These are phyloP conservation scores for Syzygium aromaticum DNA, from an alignment of 345 rosid species.

Conservation along the genomic window DNA sequence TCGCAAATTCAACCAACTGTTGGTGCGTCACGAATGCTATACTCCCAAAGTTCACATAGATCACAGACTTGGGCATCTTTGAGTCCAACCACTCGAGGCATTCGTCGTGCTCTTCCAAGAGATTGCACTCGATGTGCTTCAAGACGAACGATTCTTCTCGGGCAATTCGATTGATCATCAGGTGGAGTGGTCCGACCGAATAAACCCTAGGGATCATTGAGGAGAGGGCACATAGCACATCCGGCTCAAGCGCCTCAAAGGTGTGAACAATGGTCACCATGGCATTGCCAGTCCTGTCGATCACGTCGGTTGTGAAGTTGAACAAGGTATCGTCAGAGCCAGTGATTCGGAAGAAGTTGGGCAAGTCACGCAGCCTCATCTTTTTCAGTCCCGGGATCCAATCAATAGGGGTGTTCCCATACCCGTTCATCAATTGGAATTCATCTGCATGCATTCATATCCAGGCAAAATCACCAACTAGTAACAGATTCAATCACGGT, in stretches of 20 bases:
- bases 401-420: background rate
- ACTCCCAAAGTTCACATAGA: background rate
- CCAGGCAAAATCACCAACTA: background rate
- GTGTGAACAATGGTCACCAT: background rate
- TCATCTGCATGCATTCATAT: background rate
- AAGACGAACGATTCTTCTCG: background rate
- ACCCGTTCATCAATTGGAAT: background rate
- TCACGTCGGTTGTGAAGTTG: background rate
- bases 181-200: background rate
- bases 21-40: background rate
- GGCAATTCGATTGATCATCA: background rate
- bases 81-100: background rate
- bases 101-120: background rate
- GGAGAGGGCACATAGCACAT: background rate
- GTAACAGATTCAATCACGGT: background rate
- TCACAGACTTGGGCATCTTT: background rate
- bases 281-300: background rate
- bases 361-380: background rate
- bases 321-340: background rate
- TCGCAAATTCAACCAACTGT: slow-evolving; percentile 8
- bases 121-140: background rate
- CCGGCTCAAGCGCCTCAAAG: background rate
- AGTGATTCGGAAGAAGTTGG: background rate
- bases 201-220: background rate
- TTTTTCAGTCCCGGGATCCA: background rate